Base-by-base conservation (phyloP, 2,329 filamentous ascomycete species). In the Macrophomina tecta region DNA sequence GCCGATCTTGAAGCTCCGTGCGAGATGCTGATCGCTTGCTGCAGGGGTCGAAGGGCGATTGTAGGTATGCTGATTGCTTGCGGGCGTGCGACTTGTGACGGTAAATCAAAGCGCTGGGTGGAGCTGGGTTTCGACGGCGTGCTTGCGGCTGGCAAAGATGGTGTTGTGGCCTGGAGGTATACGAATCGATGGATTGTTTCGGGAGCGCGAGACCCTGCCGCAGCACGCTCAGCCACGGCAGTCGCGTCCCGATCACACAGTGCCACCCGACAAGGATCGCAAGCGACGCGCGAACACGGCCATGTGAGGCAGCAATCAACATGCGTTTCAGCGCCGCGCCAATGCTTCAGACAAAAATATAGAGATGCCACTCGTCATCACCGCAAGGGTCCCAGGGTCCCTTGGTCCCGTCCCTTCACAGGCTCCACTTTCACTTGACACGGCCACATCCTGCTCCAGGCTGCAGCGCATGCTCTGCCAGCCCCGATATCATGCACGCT, bases 181-280 rank as follows among this genome's bases (percentile, higher is more conserved):
- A 53, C 61, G 61, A 64, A 64, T 65, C 63, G 51, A 65, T 56
- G 40, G 63, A 58, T 62, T 62, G 64, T 66, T 66, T 66, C 53
- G 53, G 64, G 64, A 53, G 49, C 51, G 62, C 40, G 45, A 66
- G 64, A 52, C 52, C 53, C 53, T 51, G 64, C 64, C 63, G 58
- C 58, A 62, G 58, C 58, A 62, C 42, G 34, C 58, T 62, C 52
- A 56, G 64, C 64, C 64, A 66, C 52, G 64, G 64, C 64, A 66
- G 52, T 42, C 40, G 64, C 64, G 53, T 58, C 64, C 61, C 61
- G 61, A 53, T 28, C 60, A 23, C 23, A 23, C 23, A 63, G 32
- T 61, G 56, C 60, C 61, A 64, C 61, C 60, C 28, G 36, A 64
- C 61, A 52, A 53, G 61, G 61, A 53, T 64, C 34, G 58, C 58